Conservation (phyloP, 352 stramenopile species). For the Phytophthora cactorum region DNA sequence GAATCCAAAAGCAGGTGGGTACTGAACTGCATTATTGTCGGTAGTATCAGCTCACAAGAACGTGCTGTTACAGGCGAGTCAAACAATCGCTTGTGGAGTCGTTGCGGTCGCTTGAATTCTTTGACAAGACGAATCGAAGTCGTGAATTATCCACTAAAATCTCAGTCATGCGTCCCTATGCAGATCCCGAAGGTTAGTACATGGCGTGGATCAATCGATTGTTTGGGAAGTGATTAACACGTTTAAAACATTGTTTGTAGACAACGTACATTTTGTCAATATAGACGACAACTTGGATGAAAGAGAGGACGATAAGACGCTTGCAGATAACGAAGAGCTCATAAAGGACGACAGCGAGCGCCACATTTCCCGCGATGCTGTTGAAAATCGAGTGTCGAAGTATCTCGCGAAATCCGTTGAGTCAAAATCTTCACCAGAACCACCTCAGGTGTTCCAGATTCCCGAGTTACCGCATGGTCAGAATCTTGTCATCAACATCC, state of each 20-base stretch:
- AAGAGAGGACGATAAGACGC: slow-evolving; percentile 3
- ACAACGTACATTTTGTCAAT: slow-evolving; percentile 82
- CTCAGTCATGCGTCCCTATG: slow-evolving; percentile 61
- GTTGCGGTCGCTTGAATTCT: slow-evolving; percentile 73
- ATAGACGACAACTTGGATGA: slow-evolving; percentile 61
- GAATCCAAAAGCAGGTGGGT: slow-evolving; percentile 48
- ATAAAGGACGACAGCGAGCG: slow-evolving; percentile 3
- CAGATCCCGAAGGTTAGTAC: slow-evolving; percentile 62
- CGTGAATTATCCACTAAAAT: slow-evolving; percentile 66
- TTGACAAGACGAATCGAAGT: slow-evolving; percentile 76
- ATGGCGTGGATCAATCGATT: background rate
- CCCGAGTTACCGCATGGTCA: slow-evolving; percentile 74
- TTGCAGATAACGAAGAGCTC: slow-evolving; percentile 15
- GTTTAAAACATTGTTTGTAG: slow-evolving; percentile 12
- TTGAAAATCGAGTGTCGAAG: slow-evolving; percentile 23
- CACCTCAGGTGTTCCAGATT: slow-evolving; percentile 65
- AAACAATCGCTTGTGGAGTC: slow-evolving; percentile 80
- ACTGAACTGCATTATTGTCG: background rate
- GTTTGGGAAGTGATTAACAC: background rate
- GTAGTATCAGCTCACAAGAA: background rate
- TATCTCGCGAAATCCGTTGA: slow-evolving; percentile 28
- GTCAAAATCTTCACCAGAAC: slow-evolving; percentile 12
- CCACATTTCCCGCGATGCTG: background rate
- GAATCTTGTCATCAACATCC: slow-evolving; percentile 82
- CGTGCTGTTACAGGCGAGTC: slow-evolving; percentile 39